A percentile compares a stretch with the other conserved stretches of the same genome.
Evolutionary conservation across 805 yeast species (phyloP).

Genomic region (Teunomyces gatunensis): DNA sequence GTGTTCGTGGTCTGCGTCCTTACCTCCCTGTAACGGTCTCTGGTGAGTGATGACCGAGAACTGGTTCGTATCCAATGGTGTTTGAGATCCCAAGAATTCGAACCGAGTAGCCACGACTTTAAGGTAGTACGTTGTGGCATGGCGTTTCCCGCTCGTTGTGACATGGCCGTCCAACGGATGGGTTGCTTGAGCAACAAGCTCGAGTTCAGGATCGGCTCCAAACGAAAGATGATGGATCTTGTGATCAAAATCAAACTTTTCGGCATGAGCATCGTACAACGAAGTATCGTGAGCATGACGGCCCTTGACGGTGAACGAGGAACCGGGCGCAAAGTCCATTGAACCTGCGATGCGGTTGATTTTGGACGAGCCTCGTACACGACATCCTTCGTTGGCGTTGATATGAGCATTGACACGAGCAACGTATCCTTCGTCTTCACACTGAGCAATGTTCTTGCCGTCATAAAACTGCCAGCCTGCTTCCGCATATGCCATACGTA

Average conservation of each 20-base stretch:
- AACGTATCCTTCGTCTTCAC: slow-evolving; percentile 87
- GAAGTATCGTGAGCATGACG: slow-evolving; percentile 85
- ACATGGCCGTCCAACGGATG: slow-evolving; percentile 66
- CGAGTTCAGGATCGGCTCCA: slow-evolving; percentile 56
- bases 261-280: slow-evolving; percentile 53
- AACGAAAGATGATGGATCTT: slow-evolving; percentile 77
- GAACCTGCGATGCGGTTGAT: slow-evolving; percentile 88
- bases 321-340: slow-evolving; percentile 95
- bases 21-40: slow-evolving; percentile 81
- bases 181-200: slow-evolving; percentile 31
- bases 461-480: slow-evolving; percentile 88
- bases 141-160: slow-evolving; percentile 48
- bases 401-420: slow-evolving; percentile 54
- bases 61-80: slow-evolving; percentile 74
- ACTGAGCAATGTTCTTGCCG: slow-evolving; percentile 83
- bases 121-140: slow-evolving; percentile 71
- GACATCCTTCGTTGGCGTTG: slow-evolving; percentile 72
- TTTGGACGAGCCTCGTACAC: slow-evolving; percentile 73
- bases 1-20: slow-evolving; percentile 87
- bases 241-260: slow-evolving; percentile 74
- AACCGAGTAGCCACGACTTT: slow-evolving; percentile 90
- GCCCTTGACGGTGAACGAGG: slow-evolving; percentile 55
- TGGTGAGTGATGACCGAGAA: slow-evolving; percentile 86
- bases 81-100: slow-evolving; percentile 54
- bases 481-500: slow-evolving; percentile 72